Base-by-base conservation (phyloP, 139 green algal genomes). In the Picochlorum sp. region DNA sequence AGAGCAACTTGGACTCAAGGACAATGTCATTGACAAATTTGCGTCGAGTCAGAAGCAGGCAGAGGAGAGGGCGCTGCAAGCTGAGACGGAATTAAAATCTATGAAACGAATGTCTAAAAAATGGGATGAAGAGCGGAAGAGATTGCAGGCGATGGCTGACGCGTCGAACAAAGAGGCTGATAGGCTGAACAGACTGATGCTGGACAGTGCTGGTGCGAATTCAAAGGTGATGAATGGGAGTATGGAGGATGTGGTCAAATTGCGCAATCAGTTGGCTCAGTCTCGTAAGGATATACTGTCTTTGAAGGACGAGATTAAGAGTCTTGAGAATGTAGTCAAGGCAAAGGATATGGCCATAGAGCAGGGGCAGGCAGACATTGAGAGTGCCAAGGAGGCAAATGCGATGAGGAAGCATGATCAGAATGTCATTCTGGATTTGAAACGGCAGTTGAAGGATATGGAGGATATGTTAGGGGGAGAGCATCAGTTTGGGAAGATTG, bases 271-370 rank as follows among this genome's bases (percentile, higher is more conserved):
- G 34, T 16, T 65, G 13, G 9, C 52, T 34, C 26, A 54, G 15
- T 21, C 28, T 16, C 52, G 30, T 2, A 61, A 45, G 46, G 65
- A 72, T 24, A 71, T 69, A 6, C 24, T 46, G 7, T 6, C 7
- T 20, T 51, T 80, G 45, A 46, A 14, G 14, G 57, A 68, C 3
- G 74, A 80, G 65, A 74, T 62, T 72, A 77, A 74, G 60, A 61
- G 34, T 14, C 28, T 49, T 21, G 56, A 32, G 16, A 68, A 59
- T 34, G 38, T 41, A 2, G 59, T 76, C 6, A 56, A 54, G 8
- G 65, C 61, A 8, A 79, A 74, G 49, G 76, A 83, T 56, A 64
- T 63, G 52, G 65, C 76, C 58, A 24, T 78, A 16, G 59, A 68
- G 44, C 38, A 28, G 3, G 44, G 65, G 26, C 18, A 30, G 15